Conservation (phyloP, 768 basidiomycete genomes). For the Collybia sp. region DNA sequence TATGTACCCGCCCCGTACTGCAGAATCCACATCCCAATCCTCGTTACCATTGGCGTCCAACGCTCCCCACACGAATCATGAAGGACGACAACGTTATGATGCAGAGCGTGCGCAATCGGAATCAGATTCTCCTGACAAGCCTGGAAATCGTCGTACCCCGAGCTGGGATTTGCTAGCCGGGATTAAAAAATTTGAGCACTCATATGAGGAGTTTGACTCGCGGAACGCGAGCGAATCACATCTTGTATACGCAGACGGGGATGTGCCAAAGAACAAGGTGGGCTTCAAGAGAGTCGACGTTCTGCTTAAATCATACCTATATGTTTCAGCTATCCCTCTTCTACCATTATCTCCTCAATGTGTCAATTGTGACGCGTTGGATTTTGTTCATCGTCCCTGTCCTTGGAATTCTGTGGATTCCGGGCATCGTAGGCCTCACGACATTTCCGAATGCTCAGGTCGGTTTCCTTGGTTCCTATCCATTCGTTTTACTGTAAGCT, state of each 20-base stretch:
- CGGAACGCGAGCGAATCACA: conserved; percentile 47
- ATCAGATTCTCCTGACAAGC: conserved; percentile 5
- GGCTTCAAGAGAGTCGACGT: conserved; percentile 9
- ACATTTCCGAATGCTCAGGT: conserved; percentile 45
- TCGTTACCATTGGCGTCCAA: conserved; percentile 7
- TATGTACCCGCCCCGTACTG: background rate
- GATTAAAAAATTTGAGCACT: conserved; percentile 46
- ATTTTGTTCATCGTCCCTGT: conserved; percentile 74
- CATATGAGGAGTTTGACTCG: conserved; percentile 55
- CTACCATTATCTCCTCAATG: conserved; percentile 72
- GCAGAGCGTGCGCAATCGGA: conserved; percentile 17
- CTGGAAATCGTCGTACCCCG: conserved; percentile 17
- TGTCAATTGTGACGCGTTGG: conserved; percentile 79
- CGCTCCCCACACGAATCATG: background rate
- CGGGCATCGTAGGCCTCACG: conserved; percentile 63
- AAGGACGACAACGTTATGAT: conserved; percentile 9
- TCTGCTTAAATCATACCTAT: background rate
- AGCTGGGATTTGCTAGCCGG: conserved; percentile 51
- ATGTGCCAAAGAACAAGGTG: conserved; percentile 53
- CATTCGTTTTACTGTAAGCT: background rate
- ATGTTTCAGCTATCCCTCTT: conserved; percentile 46
- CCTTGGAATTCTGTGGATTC: conserved; percentile 64
- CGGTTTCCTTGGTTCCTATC: conserved; percentile 15
- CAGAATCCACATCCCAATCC: conserved; percentile 8
- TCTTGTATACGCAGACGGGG: conserved; percentile 56